These are phyloP conservation scores for Rhizoctonia solani DNA, from an alignment of 1,284 basidiomycete species.

Conservation along the genomic window DNA sequence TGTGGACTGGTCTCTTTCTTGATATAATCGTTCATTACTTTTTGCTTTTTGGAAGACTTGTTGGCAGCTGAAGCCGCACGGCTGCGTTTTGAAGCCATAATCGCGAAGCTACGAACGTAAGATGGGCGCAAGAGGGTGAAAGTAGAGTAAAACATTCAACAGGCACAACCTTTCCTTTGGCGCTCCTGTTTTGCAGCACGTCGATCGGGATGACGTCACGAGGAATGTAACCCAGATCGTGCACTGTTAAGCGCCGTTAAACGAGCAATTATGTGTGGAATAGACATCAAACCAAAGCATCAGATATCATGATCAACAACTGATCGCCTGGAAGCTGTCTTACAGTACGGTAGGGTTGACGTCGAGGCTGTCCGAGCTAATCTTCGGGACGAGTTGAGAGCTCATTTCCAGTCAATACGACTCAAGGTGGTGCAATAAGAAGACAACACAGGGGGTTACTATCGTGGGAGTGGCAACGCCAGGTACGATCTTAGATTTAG, in stretches of 20 bases:
- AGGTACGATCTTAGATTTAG: no score
- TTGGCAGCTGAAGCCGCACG: background rate
- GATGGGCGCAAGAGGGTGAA: background rate
- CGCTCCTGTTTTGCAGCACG: background rate
- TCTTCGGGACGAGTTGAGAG: background rate
- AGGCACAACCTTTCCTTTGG: background rate
- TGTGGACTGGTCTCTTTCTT: background rate
- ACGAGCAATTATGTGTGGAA: background rate
- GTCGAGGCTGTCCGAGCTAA: background rate
- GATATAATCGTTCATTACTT: background rate
- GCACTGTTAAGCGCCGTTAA: constrained; percentile 5
- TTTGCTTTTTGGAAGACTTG: constrained; percentile 3
- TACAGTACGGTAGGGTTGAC: background rate
- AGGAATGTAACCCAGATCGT: constrained; percentile 5
- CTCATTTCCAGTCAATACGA: background rate
- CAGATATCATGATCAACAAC: no score
- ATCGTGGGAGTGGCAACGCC: background rate
- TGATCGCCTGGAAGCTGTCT: no score
- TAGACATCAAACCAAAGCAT: background rate
- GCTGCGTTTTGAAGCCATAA: constrained; percentile 15
- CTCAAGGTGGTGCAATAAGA: background rate
- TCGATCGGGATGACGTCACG: constrained; percentile 26
- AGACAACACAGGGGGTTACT: background rate
- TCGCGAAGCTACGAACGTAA: background rate
- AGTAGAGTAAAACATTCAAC: background rate